These are phyloP conservation scores for Saccharum spontaneum DNA, from an alignment of 176 grass and related monocot genomes.

Conservation along the genomic window DNA sequence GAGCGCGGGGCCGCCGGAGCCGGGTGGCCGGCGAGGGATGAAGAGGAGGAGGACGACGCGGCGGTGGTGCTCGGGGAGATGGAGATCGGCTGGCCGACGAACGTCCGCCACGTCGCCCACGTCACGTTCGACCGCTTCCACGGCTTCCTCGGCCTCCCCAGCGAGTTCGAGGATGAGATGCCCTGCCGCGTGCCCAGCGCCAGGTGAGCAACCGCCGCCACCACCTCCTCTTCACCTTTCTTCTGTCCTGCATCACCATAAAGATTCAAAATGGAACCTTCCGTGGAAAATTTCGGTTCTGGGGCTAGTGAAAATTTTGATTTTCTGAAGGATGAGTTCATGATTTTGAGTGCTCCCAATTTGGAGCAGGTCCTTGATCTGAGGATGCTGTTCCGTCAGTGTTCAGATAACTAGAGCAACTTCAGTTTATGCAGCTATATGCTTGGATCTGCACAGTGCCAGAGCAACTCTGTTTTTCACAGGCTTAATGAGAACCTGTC, in stretches of 20 bases:
- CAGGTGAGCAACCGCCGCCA: constrained; percentile 33
- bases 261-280: constrained; percentile 9
- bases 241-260: background rate
- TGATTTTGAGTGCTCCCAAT: background rate
- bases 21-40: background rate
- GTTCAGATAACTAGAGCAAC: background rate
- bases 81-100: constrained; percentile 86
- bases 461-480: background rate
- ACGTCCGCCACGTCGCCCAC: constrained; percentile 83
- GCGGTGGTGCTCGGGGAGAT: constrained; percentile 36
- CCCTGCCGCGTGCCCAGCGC: constrained; percentile 82
- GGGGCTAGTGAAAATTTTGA: background rate
- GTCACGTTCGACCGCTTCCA: constrained; percentile 96
- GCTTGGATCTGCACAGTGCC: background rate
- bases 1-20: constrained; percentile 33
- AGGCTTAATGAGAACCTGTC: background rate
- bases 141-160: constrained; percentile 83
- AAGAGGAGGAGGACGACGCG: constrained; percentile 13
- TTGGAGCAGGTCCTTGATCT: background rate
- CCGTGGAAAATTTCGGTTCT: background rate
- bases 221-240: background rate
- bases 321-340: background rate
- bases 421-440: background rate
- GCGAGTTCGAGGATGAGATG: constrained; percentile 90
- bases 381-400: background rate